Evolutionary conservation across 2,329 filamentous ascomycete genomes (phyloP).

Genomic region (Neofusicoccum sp.): DNA sequence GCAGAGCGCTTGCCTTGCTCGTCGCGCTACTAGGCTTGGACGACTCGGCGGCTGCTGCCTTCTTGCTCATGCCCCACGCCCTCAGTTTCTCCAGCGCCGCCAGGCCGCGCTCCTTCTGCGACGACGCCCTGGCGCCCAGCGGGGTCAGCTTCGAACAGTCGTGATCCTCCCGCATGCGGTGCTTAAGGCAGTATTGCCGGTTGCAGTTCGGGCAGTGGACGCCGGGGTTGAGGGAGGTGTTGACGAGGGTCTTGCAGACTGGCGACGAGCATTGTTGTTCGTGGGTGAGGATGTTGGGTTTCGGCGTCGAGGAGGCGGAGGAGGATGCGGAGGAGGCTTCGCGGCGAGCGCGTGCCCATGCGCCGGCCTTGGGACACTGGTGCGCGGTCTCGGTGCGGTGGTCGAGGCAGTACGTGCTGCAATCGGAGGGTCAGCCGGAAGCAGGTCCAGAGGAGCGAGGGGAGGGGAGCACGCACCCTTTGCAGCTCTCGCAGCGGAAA

Average conservation of each 20-base stretch:
- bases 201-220: slow-evolving; percentile 72
- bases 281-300: slow-evolving; percentile 57
- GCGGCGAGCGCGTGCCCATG: slow-evolving; percentile 56
- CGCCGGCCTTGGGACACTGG: slow-evolving; percentile 60
- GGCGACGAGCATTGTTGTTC: slow-evolving; percentile 68
- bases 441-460: neutral
- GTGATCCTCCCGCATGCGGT: slow-evolving; percentile 76
- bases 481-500: slow-evolving; percentile 89
- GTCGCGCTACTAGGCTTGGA: slow-evolving; percentile 41
- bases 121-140: slow-evolving; percentile 50
- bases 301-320: slow-evolving; percentile 32
- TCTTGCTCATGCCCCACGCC: slow-evolving; percentile 76
- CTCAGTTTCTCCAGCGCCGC: slow-evolving; percentile 75
- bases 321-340: slow-evolving; percentile 33
- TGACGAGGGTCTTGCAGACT: slow-evolving; percentile 67
- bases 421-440: neutral
- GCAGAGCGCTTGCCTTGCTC: neutral
- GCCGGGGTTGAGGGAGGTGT: slow-evolving; percentile 65
- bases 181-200: slow-evolving; percentile 73
- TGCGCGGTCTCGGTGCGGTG: slow-evolving; percentile 86
- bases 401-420: slow-evolving; percentile 82
- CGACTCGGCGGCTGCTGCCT: slow-evolving; percentile 61
- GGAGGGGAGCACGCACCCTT: slow-evolving; percentile 40
- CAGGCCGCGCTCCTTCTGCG: slow-evolving; percentile 62
- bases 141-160: slow-evolving; percentile 74